A percentile compares a stretch with the other conserved stretches of the same genome.
phyloP scores from a whole-genome alignment of 2,329 filamentous ascomycete genomes.

The Venturia asperata region DNA sequence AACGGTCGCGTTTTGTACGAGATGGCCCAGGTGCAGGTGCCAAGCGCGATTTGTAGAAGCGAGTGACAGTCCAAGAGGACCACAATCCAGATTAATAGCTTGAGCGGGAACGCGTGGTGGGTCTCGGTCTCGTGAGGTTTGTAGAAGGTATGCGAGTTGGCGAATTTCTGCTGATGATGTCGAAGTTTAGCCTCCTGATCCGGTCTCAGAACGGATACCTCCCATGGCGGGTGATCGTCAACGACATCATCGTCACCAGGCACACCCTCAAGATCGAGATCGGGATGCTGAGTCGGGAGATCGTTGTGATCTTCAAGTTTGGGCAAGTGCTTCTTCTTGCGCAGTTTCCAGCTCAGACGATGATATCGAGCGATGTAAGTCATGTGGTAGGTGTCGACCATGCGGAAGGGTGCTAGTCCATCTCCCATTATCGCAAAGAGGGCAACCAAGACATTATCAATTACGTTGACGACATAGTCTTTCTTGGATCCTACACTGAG shows the following conservation, averaged over 20 bases:
- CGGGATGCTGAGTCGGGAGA: constrained; percentile 43
- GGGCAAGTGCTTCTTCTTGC: constrained; percentile 55
- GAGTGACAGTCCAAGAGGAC: constrained; percentile 73
- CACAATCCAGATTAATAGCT: constrained; percentile 69
- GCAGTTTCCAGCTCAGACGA: constrained; percentile 56
- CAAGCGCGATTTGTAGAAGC: constrained; percentile 70
- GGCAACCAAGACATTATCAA: constrained; percentile 54
- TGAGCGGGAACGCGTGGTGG: constrained; percentile 70
- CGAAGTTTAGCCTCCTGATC: constrained; percentile 62
- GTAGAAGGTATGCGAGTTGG: constrained; percentile 81
- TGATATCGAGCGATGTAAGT: constrained; percentile 70
- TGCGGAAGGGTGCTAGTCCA: constrained; percentile 61
- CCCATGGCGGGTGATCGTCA: constrained; percentile 40
- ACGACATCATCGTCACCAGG: constrained; percentile 25
- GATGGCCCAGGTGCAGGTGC: constrained; percentile 72
- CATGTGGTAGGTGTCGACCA: constrained; percentile 83
- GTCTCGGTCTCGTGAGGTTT: constrained; percentile 81
- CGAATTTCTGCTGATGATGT: constrained; percentile 73
- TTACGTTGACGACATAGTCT: constrained; percentile 49
- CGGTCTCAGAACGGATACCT: constrained; percentile 56
- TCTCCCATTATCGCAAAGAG: constrained; percentile 58
- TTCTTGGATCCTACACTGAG: constrained; percentile 72
- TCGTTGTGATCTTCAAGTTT: constrained; percentile 62
- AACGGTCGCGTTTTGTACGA: constrained; percentile 61
- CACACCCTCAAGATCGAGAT: constrained; percentile 33